Evolutionary conservation across 2,329 filamentous ascomycete genomes (phyloP), one percentile per base, ranked within the genome.

Genomic region (Scorias spongiosa): DNA sequence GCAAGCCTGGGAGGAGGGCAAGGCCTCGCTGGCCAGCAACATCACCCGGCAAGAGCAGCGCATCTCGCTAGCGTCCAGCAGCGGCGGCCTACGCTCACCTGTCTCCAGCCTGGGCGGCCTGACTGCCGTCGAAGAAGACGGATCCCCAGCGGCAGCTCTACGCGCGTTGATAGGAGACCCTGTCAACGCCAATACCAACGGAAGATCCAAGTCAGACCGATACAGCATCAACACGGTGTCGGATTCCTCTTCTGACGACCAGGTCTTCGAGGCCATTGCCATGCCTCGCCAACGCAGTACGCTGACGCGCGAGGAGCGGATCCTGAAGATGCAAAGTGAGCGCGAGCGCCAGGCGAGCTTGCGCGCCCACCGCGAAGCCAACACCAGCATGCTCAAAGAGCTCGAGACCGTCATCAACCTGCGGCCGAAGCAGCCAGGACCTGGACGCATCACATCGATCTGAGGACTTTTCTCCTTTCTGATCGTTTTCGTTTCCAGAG

Each of bases 241-340:
- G 11, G 71, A 70, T 29, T 5, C 49, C 50, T 4, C 49, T 1
- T 53, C 55, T 1, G 81, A 84, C 42, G 74, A 77, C 44, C 84
- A 93, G 57, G 76, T 98, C 1, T 96, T 94, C 49, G 91, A 98
- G 63, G 91, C 88, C 0, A 77, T 96, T 32, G 86, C 88, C 2
- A 69, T 84, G 46, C 82, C 81, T 2, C 69, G 77, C 6, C 67
- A 66, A 32, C 72, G 80, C 36, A 82, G 47, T 74, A 70, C 74
- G 43, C 68, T 95, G 51, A 85, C 83, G 1, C 71, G 89, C 55
- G 88, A 94, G 56, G 87, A 98, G 64, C 78, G 91, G 38, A 82
- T 96, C 54, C 71, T 73, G 38, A 89, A 83, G 63, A 87, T 95
- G 69, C 81, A 83, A 54, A 88, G 94, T 58, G 89, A 96, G 39